phyloP scores from a whole-genome alignment of 345 rosid species.

The Camelina hispida region DNA sequence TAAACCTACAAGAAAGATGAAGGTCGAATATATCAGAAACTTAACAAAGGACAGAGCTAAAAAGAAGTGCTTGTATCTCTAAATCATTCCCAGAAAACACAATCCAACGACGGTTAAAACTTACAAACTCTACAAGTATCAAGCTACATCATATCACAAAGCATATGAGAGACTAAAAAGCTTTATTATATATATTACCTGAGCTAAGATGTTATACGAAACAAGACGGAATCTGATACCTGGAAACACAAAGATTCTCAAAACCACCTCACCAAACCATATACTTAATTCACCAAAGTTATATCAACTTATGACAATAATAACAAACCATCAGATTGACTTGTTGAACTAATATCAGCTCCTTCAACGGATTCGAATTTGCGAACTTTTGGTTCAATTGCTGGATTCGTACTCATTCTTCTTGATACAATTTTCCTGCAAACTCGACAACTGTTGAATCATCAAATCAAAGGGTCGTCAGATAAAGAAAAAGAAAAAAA shows the following conservation, averaged over 20 bases:
- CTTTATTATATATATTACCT: slow-evolving; percentile 46
- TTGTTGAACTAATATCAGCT: slow-evolving; percentile 46
- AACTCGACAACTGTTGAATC: slow-evolving; percentile 16
- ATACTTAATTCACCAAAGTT: neutral
- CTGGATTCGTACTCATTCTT: slow-evolving; percentile 61
- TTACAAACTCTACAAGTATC: neutral
- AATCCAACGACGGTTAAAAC: neutral
- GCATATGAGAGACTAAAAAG: neutral
- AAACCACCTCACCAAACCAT: neutral
- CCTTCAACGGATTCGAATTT: slow-evolving; percentile 64
- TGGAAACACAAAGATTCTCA: slow-evolving; percentile 33
- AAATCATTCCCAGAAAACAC: neutral
- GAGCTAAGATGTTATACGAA: slow-evolving; percentile 76
- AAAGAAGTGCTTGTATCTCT: neutral
- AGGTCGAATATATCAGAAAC: slow-evolving; percentile 6
- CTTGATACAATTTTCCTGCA: slow-evolving; percentile 42
- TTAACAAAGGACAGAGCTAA: neutral
- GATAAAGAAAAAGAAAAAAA: neutral
- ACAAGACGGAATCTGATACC: slow-evolving; percentile 67
- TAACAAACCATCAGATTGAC: slow-evolving; percentile 55
- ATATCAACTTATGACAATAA: too few species aligned
- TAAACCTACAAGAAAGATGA: slow-evolving; percentile 56
- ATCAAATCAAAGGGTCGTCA: neutral
- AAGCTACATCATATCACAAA: slow-evolving; percentile 11
- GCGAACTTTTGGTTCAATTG: slow-evolving; percentile 42